Evolutionary conservation across 805 yeast species (phyloP), one percentile per base, ranked within the genome.

Genomic region (Wickerhamomyces ciferrii): DNA sequence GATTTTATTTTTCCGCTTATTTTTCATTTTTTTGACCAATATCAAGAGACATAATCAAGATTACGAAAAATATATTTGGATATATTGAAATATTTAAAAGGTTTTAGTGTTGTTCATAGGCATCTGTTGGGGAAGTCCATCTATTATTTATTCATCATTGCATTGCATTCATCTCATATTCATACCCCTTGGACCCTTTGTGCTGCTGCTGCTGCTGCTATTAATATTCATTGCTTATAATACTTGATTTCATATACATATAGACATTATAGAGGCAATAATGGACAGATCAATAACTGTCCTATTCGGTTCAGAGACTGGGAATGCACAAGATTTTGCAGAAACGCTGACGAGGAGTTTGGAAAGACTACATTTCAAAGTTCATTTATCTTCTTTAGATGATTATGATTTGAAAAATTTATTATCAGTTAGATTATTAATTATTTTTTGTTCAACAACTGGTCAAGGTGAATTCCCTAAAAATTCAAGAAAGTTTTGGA

Each of bases 401-500:
- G 83, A 79, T 39, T 79, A 78, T 57, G 78, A 81, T 48, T 62
- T 83, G 39, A 75, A 72, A 53, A 71, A 71, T 46, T 66, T 87
- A 43, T 67, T 78, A 5, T 71, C 79, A 4, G 73, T 80, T 15
- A 56, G 67, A 7, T 64, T 66, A 25, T 68, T 79, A 44, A 69
- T 83, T 20, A 71, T 84, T 0, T 61, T 92, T 3, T 86, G 95
- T 60, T 83, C 97, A 1, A 92, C 99, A 0, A 85, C 96, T 1
- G 98, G 99, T 8, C 97, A 92, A 64, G 99, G 99, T 24, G 96
- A 86, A 50, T 65, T 92, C 31, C 98, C 99, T 0, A 65, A 85
- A 38, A 88, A 88, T 59, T 83, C 85, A 1, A 71, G 72, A 51
- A 79, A 76, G 49, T 78, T 92, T 51, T 86, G 96, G 95, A 73